phyloP scores from a whole-genome alignment of 441 rosid species.

The Populus hybrid region DNA sequence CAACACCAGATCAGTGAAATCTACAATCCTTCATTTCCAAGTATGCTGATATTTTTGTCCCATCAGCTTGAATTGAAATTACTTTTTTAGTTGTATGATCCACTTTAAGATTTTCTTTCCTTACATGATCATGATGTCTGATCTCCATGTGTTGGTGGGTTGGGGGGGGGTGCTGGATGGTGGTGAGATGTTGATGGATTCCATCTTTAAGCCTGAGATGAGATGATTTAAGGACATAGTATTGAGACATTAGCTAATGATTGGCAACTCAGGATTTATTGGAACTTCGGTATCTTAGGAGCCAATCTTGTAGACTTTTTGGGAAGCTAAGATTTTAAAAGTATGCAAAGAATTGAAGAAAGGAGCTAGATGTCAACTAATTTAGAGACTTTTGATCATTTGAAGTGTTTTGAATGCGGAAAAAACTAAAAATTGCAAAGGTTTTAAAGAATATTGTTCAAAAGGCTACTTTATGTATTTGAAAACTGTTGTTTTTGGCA shows the following conservation, averaged over 20 bases:
- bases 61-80: neutral
- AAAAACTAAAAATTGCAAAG: neutral
- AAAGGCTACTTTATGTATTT: neutral
- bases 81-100: neutral
- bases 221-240: neutral
- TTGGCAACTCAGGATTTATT: neutral
- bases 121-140: neutral
- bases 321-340: slow-evolving; percentile 1
- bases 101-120: neutral
- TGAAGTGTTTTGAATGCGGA: slow-evolving; percentile 4
- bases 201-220: neutral
- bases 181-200: neutral
- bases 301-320: neutral
- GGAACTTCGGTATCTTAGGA: neutral
- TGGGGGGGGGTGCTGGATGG: neutral
- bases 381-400: neutral
- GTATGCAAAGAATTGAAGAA: slow-evolving; percentile 2
- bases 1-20: slow-evolving; percentile 76
- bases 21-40: slow-evolving; percentile 85
- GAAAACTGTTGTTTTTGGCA: slow-evolving; percentile 10
- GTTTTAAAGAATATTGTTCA: neutral
- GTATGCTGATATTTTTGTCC: slow-evolving; percentile 19
- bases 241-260: neutral
- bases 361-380: slow-evolving; percentile 4
- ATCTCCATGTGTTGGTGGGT: neutral